Evolutionary conservation across 306 rosid species (phyloP).

Genomic region (Amphicarpaea edgeworthii): DNA sequence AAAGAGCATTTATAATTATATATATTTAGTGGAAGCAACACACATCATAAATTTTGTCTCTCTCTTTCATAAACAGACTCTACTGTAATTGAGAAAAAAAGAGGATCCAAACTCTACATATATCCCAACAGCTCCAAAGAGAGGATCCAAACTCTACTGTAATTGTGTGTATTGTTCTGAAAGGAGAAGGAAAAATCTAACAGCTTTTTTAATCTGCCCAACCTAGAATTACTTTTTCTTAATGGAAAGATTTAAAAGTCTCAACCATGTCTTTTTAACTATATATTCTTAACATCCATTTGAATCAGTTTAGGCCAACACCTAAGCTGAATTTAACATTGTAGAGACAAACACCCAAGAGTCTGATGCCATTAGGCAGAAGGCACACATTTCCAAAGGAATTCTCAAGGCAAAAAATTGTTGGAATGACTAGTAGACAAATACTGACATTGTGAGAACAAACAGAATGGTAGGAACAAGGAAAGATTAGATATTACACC

Average conservation of each 20-base stretch:
- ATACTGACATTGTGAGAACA: background rate
- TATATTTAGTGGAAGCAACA: constrained; percentile 7
- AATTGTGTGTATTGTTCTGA: constrained; percentile 1
- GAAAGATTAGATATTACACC: background rate
- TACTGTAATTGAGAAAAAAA: background rate
- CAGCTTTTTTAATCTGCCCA: background rate
- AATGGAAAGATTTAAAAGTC: background rate
- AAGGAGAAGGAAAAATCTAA: background rate
- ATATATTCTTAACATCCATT: background rate
- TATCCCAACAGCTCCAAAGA: background rate
- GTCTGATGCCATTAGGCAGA: background rate
- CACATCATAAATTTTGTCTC: constrained; percentile 11
- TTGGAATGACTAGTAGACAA: background rate
- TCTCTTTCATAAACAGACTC: constrained; percentile 1
- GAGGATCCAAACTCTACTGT: background rate
- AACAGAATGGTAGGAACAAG: constrained; percentile 18
- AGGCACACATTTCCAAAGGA: constrained; percentile 3
- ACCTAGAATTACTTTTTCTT: background rate
- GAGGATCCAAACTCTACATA: constrained; percentile 8
- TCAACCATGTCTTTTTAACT: background rate
- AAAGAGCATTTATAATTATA: background rate
- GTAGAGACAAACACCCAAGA: background rate
- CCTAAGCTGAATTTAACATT: constrained; percentile 11
- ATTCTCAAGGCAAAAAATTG: constrained; percentile 3
- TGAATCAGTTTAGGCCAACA: constrained; percentile 12